A percentile compares a stretch with the other conserved stretches of the same genome.
Evolutionary conservation across 2,329 filamentous ascomycete species (phyloP).

Genomic region (Fusarium stilboides): DNA sequence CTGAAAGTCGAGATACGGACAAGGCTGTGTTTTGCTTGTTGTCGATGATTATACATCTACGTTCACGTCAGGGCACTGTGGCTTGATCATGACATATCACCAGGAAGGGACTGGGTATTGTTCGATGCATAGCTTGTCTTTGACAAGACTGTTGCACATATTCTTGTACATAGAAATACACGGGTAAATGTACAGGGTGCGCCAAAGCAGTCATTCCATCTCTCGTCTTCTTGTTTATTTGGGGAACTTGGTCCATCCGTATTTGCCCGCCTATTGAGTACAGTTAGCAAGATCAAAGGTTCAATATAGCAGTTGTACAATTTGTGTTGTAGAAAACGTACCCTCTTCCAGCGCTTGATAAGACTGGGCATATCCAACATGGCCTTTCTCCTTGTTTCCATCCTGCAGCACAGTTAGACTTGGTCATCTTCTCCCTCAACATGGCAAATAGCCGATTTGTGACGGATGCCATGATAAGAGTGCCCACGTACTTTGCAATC

Average conservation of each 20-base stretch:
- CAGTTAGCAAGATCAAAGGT: constrained; percentile 54
- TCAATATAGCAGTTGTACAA: not conserved
- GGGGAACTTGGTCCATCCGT: constrained; percentile 71
- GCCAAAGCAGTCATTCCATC: constrained; percentile 39
- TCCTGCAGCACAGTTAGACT: constrained; percentile 61
- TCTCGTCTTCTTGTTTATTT: constrained; percentile 59
- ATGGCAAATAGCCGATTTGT: constrained; percentile 1
- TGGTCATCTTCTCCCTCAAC: not conserved
- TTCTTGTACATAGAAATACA: constrained; percentile 55
- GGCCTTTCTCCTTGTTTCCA: constrained; percentile 90
- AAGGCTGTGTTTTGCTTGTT: too few species aligned
- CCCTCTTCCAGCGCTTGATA: constrained; percentile 94
- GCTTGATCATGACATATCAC: constrained; percentile 11
- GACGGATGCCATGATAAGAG: not conserved
- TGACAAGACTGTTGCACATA: constrained; percentile 33
- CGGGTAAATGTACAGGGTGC: constrained; percentile 52
- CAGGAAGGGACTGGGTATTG: not conserved
- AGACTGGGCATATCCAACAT: constrained; percentile 96
- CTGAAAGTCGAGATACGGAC: not conserved
- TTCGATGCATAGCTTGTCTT: constrained; percentile 13
- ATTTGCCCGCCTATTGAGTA: constrained; percentile 65
- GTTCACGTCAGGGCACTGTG: not conserved
- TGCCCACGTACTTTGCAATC: constrained; percentile 75
- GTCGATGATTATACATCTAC: not conserved
- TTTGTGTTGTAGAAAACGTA: constrained; percentile 56